Percentiles rank a stretch among this genome's conserved stretches.
Evolutionary conservation across 139 green algal species (phyloP).

Genomic region (Ettlia oleoabundans): DNA sequence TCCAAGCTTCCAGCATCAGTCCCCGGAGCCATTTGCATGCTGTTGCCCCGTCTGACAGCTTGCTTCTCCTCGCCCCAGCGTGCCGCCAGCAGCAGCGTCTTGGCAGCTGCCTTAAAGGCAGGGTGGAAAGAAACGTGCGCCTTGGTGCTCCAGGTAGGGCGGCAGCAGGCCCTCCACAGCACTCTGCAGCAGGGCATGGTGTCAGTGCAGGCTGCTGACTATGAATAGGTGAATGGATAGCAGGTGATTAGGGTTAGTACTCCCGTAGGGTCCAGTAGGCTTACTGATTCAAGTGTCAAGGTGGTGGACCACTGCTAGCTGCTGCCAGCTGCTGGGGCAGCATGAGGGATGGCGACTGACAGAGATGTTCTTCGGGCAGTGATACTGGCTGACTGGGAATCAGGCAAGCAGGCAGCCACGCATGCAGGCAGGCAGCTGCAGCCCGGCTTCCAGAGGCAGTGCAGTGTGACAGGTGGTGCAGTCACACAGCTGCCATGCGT

Average conservation of each 20-base stretch:
- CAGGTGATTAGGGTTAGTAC: too few species aligned
- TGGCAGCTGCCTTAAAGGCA: neutral
- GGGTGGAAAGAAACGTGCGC: neutral
- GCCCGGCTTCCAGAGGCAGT: neutral
- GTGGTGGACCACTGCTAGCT: too few species aligned
- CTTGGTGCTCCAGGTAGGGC: neutral
- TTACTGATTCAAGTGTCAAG: too few species aligned
- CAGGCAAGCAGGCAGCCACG: too few species aligned
- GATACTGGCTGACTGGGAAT: neutral
- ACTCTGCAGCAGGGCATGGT: neutral
- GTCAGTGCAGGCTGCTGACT: neutral
- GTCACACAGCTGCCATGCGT: neutral
- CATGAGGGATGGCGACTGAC: neutral
- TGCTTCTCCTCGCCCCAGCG: slow-evolving; percentile 4
- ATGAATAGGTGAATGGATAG: neutral
- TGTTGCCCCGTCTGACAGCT: neutral
- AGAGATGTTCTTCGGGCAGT: neutral
- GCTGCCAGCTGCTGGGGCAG: too few species aligned
- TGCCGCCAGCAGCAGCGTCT: slow-evolving; percentile 9
- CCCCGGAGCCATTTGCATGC: neutral
- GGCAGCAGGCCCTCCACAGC: slow-evolving; percentile 17
- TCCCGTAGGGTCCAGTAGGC: too few species aligned
- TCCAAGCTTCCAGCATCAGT: neutral
- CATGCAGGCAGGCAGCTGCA: neutral
- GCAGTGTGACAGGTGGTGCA: too few species aligned